Percentiles rank a stretch among this genome's conserved stretches.
These are phyloP conservation scores for Apiotrichum brassicae DNA, from an alignment of 1,284 basidiomycete genomes.

Conservation along the genomic window DNA sequence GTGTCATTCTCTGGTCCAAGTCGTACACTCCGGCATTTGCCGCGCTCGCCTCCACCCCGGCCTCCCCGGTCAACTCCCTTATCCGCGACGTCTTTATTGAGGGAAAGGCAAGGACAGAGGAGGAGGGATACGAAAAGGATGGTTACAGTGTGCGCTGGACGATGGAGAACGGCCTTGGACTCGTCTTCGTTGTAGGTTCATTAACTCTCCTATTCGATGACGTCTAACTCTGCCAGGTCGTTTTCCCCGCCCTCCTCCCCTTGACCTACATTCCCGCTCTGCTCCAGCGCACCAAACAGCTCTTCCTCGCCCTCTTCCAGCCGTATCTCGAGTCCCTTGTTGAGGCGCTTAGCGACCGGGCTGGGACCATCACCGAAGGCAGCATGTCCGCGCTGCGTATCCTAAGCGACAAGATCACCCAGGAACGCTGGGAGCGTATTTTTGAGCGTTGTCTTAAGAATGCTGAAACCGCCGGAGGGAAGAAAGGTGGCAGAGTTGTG, in stretches of 20 bases:
- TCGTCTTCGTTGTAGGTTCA: constrained; percentile 52
- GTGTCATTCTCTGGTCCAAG: constrained; percentile 83
- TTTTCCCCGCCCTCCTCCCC: constrained; percentile 94
- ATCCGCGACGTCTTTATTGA: constrained; percentile 87
- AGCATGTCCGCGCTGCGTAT: constrained; percentile 24
- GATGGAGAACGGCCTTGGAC: constrained; percentile 82
- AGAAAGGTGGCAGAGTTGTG: background rate
- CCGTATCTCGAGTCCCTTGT: constrained; percentile 74
- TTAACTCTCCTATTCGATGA: too few relatives aligned
- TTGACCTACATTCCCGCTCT: constrained; percentile 90
- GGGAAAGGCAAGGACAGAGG: constrained; percentile 50
- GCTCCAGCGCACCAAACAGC: constrained; percentile 65
- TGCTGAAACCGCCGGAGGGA: constrained; percentile 21
- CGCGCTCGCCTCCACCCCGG: constrained; percentile 62
- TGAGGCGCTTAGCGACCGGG: constrained; percentile 61
- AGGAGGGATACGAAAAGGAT: constrained; percentile 80
- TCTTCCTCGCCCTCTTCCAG: constrained; percentile 79
- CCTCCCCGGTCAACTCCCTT: constrained; percentile 82
- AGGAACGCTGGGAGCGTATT: constrained; percentile 40
- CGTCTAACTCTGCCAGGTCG: constrained; percentile 58
- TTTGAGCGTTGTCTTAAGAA: constrained; percentile 41
- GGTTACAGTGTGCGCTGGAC: constrained; percentile 89
- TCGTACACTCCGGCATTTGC: constrained; percentile 82
- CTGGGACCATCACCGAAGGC: constrained; percentile 39
- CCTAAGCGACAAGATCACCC: constrained; percentile 29